Percentiles rank a stretch among this genome's conserved stretches.
Evolutionary conservation across 2,329 filamentous ascomycete species (phyloP).

Genomic region (Fusarium ramigenum): DNA sequence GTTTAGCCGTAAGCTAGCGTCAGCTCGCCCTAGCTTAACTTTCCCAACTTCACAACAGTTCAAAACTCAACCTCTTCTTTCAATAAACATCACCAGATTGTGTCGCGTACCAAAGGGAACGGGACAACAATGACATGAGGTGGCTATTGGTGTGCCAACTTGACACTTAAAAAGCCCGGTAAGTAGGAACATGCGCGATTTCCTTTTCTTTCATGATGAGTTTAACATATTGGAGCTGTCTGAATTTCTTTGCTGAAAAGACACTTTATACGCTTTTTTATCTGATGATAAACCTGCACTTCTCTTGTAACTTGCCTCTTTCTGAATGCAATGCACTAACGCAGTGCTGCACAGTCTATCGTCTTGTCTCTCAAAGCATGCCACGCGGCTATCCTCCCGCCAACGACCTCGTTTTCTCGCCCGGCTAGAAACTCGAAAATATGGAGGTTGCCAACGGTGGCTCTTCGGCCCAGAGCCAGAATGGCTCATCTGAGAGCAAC

Average conservation of each 20-base stretch:
- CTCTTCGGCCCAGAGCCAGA: conserved; percentile 47
- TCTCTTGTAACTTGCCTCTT: neutral
- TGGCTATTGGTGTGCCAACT: neutral
- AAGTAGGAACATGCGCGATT: conserved; percentile 34
- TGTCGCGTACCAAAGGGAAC: conserved; percentile 3
- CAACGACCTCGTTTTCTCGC: conserved; percentile 27
- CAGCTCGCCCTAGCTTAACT: conserved; percentile 23
- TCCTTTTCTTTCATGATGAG: conserved; percentile 54
- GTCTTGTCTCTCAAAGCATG: conserved; percentile 34
- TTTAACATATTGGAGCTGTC: conserved; percentile 80
- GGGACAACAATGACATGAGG: conserved; percentile 19
- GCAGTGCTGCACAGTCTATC: conserved; percentile 10
- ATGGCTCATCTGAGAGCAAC: conserved; percentile 57
- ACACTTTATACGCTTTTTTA: conserved; percentile 65
- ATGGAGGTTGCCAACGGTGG: conserved; percentile 58
- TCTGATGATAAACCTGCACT: conserved; percentile 45
- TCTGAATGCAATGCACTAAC: conserved; percentile 13
- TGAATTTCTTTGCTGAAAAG: conserved; percentile 71
- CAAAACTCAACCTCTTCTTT: conserved; percentile 7
- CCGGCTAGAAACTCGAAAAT: conserved; percentile 28
- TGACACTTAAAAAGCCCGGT: conserved; percentile 11
- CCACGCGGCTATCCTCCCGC: conserved; percentile 18
- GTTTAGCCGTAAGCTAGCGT: conserved; percentile 28
- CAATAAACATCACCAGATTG: conserved; percentile 5
- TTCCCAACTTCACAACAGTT: conserved; percentile 23